These are phyloP conservation scores for Scheffersomyces spartinae DNA, from an alignment of 805 yeast species.

Conservation along the genomic window DNA sequence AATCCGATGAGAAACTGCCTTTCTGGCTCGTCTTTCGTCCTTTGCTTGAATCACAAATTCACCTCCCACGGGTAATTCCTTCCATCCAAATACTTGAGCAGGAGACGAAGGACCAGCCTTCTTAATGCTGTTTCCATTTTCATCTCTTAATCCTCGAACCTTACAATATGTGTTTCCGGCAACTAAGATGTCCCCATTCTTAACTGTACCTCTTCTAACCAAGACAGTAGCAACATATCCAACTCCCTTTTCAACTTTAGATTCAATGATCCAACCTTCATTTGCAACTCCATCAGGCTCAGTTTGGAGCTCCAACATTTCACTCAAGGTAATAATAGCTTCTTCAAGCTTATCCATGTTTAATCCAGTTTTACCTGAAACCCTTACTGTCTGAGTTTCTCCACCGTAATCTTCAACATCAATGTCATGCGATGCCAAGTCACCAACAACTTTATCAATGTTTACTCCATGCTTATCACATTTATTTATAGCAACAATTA, in stretches of 20 bases:
- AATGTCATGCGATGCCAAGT: conserved; percentile 64
- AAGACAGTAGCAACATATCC: conserved; percentile 83
- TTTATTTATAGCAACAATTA: conserved; percentile 88
- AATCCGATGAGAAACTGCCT: conserved; percentile 55
- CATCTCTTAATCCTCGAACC: conserved; percentile 69
- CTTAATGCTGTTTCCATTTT: conserved; percentile 49
- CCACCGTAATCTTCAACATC: conserved; percentile 93
- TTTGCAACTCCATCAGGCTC: conserved; percentile 36
- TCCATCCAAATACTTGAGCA: conserved; percentile 91
- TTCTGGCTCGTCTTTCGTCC: conserved; percentile 63
- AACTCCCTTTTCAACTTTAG: conserved; percentile 67
- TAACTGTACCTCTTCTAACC: conserved; percentile 67
- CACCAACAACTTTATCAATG: conserved; percentile 66
- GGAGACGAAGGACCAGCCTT: conserved; percentile 81
- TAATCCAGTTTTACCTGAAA: conserved; percentile 81
- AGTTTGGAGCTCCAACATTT: conserved; percentile 67
- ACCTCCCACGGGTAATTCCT: conserved; percentile 84
- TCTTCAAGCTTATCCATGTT: conserved; percentile 89
- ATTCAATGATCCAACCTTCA: conserved; percentile 89
- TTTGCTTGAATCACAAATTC: conserved; percentile 71
- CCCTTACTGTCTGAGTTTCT: conserved; percentile 78
- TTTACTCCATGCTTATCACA: conserved; percentile 74
- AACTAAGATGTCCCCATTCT: conserved; percentile 60
- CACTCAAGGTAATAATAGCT: conserved; percentile 76
- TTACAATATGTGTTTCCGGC: conserved; percentile 85